Evolutionary conservation across 352 stramenopile species (phyloP).

Genomic region (Aphanomyces euteiches): DNA sequence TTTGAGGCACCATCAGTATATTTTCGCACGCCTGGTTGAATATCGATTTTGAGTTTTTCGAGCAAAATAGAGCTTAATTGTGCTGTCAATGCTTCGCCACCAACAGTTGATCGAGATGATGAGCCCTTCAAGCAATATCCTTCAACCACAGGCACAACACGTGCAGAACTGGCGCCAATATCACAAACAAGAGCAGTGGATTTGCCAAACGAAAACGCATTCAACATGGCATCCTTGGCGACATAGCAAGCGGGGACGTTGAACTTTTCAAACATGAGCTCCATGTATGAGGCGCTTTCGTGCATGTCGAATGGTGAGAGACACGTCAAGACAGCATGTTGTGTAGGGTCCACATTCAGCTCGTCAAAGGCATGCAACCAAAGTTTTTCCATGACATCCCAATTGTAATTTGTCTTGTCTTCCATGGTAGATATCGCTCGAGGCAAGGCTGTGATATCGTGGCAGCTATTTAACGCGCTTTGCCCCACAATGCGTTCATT

Average conservation of each 20-base stretch:
- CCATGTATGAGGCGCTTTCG: conserved; percentile 77
- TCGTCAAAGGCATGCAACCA: conserved; percentile 74
- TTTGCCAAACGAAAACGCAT: conserved; percentile 87
- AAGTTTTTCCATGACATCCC: conserved; percentile 83
- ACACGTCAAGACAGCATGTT: conserved; percentile 76
- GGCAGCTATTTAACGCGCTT: conserved; percentile 20
- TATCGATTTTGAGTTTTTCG: conserved; percentile 22
- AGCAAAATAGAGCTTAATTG: conserved; percentile 70
- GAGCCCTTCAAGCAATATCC: conserved; percentile 82
- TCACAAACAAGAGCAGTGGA: conserved; percentile 86
- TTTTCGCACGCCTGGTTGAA: conserved; percentile 17
- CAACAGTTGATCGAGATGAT: conserved; percentile 67
- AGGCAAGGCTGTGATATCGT: conserved; percentile 26
- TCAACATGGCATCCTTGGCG: conserved; percentile 84
- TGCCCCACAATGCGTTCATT: conserved; percentile 12
- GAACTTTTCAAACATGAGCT: conserved; percentile 93
- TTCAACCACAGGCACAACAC: conserved; percentile 88
- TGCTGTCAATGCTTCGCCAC: conserved; percentile 62
- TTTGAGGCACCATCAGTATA: background rate
- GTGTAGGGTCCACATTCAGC: conserved; percentile 58
- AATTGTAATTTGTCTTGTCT: conserved; percentile 70
- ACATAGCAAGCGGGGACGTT: conserved; percentile 86
- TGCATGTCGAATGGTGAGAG: conserved; percentile 53
- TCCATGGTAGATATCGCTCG: conserved; percentile 54
- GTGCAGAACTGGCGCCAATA: conserved; percentile 78